Evolutionary conservation across 2,329 filamentous ascomycete genomes (phyloP).

Genomic region (Apiospora phragmitis): DNA sequence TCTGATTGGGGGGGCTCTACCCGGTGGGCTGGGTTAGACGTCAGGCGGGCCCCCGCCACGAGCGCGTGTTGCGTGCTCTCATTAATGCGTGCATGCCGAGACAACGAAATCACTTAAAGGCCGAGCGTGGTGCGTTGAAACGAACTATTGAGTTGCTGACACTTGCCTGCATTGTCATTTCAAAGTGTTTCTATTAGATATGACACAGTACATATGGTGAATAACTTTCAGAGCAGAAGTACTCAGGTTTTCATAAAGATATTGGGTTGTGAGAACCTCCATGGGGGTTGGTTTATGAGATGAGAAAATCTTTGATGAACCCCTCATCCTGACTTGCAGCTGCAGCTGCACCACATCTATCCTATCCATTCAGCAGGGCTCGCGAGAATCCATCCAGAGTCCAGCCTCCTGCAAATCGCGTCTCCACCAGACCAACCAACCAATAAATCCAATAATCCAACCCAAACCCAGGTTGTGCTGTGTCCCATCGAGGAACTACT

Average conservation of each 20-base stretch:
- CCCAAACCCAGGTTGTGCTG: not conserved
- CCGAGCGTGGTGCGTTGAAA: not conserved
- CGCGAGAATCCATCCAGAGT: not conserved
- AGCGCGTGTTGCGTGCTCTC: not conserved
- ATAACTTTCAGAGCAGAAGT: not conserved
- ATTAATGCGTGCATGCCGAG: not conserved
- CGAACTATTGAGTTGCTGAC: not conserved
- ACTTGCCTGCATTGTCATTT: not conserved
- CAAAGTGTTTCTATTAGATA: not conserved
- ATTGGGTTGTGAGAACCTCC: not conserved
- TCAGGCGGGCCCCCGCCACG: not conserved
- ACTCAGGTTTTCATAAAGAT: not conserved
- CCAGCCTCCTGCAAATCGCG: conserved; percentile 8
- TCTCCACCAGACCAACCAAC: conserved; percentile 1
- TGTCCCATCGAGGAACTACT: not conserved
- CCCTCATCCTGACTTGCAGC: conserved; percentile 5
- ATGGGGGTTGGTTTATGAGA: not conserved
- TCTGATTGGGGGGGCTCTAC: not conserved
- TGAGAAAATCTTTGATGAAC: not conserved
- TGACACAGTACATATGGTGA: not conserved
- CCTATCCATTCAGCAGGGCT: not conserved
- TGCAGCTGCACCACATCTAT: not conserved
- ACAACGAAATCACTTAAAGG: conserved; percentile 1
- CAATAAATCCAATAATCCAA: not conserved
- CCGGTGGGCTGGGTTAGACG: not conserved